Evolutionary conservation across 768 basidiomycete species (phyloP), one percentile per base, ranked within the genome.

Genomic region (Termitomyces bulborhizus): DNA sequence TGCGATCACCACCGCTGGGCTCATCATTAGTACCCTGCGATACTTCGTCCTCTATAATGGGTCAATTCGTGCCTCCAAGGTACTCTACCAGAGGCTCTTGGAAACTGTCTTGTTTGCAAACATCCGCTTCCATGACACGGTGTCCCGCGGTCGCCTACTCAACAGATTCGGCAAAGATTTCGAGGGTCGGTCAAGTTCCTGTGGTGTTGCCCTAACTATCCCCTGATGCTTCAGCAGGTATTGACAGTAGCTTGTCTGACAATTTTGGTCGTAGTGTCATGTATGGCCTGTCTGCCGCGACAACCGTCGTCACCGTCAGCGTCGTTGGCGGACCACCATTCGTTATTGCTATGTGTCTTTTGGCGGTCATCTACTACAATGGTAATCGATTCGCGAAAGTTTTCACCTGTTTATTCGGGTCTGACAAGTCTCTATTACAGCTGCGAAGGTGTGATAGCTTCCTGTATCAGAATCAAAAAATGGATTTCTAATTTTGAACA

Each of bases 91-190:
- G 65, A 73, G 75, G 36, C 76, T 95, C 39, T 72, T 95, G 27
- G 88, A 95, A 64, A 69, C 84, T 0, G 85, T 96, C 3, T 73
- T 97, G 1, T 94, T 94, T 63, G 90, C 93, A 7, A 83, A 91
- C 45, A 85, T 96, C 54, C 82, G 93, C 41, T 96, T 97, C 77
- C 94, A 96, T 62, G 94, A 97, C 64, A 97, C 93, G 0, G 82
- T 91, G 2, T 90, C 87, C 49, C 82, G 91, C 37, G 94, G 94
- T 5, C 83, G 93, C 2, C 72, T 90, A 9, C 69, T 94, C 37
- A 92, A 94, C 61, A 76, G 92, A 45, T 88, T 90, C 59, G 93
- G 93, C 42, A 95, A 95, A 68, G 93, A 95, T 65, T 89, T 95
- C 54, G 92, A 94, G 73, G 88, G 77, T 73, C 11, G 1, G 78